phyloP scores from a whole-genome alignment of 1,284 basidiomycete species.

The Ustanciosporium gigantosporum region DNA sequence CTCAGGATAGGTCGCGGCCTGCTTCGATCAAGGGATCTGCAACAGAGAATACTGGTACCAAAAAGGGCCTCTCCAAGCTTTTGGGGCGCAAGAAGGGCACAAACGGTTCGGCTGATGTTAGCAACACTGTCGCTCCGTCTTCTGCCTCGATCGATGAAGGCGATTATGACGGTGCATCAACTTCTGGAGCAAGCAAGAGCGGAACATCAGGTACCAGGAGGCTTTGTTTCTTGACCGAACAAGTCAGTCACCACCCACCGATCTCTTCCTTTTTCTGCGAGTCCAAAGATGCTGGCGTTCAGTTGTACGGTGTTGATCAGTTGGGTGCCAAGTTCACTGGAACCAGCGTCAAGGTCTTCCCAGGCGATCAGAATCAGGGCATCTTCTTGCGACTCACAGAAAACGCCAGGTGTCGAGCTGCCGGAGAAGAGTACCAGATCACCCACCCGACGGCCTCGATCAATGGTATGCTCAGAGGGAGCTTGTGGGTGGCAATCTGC shows the following conservation, averaged over 20 bases:
- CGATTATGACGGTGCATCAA: constrained; percentile 16
- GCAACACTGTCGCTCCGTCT: constrained; percentile 4
- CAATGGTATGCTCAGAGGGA: constrained; percentile 86
- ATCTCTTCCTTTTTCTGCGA: constrained; percentile 74
- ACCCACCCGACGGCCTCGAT: constrained; percentile 87
- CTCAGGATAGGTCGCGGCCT: constrained; percentile 26
- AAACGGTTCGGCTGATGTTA: constrained; percentile 10
- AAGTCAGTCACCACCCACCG: constrained; percentile 91
- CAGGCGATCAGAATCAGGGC: constrained; percentile 69
- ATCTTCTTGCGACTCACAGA: constrained; percentile 67
- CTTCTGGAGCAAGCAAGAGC: constrained; percentile 13
- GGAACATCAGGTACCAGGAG: constrained; percentile 2
- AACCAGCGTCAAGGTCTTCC: constrained; percentile 66
- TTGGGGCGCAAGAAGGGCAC: constrained; percentile 35
- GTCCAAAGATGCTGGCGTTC: constrained; percentile 48
- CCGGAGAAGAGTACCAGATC: constrained; percentile 66
- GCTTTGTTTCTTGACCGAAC: constrained; percentile 55
- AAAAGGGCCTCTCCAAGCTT: constrained; percentile 38
- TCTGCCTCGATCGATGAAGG: constrained; percentile 3
- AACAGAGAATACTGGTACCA: constrained; percentile 15
- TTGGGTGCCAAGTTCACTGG: constrained; percentile 70
- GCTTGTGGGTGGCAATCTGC: constrained; percentile 83
- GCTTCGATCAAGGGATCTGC: constrained; percentile 25
- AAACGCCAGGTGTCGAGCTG: constrained; percentile 32
- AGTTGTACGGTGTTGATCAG: constrained; percentile 72